Percentiles rank a stretch among this genome's conserved stretches.
Conservation (phyloP, 225 moss, liverwort and hornwort genomes). For the Marchantia polymorpha region DNA sequence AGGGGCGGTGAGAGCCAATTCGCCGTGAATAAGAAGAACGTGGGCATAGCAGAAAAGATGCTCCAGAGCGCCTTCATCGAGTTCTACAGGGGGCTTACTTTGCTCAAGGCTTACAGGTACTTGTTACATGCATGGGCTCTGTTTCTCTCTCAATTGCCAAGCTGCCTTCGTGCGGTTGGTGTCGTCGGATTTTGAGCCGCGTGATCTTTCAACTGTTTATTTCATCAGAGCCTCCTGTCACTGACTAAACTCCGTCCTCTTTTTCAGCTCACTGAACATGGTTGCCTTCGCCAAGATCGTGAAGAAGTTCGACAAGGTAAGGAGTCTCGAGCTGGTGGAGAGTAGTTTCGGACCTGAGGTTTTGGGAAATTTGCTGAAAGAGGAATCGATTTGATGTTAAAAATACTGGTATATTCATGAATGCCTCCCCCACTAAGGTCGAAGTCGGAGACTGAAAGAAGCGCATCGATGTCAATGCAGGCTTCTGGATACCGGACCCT, state of each 20-base stretch:
- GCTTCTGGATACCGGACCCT: neutral
- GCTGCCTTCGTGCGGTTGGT: neutral
- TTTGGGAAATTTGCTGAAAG: neutral
- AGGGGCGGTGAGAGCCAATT: neutral
- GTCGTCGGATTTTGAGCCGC: neutral
- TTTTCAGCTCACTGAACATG: conserved; percentile 58
- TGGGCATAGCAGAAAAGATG: conserved; percentile 36
- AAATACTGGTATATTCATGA: too few species aligned
- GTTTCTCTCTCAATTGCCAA: neutral
- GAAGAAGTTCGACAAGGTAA: conserved; percentile 71
- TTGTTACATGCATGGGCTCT: neutral
- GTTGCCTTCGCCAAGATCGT: conserved; percentile 61
- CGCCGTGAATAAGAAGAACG: conserved; percentile 18
- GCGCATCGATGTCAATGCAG: neutral
- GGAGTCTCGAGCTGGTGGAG: neutral
- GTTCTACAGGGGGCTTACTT: conserved; percentile 55
- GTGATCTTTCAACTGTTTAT: neutral
- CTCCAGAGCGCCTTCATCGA: conserved; percentile 56
- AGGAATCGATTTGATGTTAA: neutral
- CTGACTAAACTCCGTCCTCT: neutral
- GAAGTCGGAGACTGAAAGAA: neutral
- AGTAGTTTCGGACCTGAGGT: neutral
- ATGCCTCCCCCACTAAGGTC: neutral
- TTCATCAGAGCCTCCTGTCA: neutral
- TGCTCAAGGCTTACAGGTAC: conserved; percentile 70